Conservation (phyloP, 2,329 filamentous ascomycete genomes). For the Fusarium pseudograminearum region DNA sequence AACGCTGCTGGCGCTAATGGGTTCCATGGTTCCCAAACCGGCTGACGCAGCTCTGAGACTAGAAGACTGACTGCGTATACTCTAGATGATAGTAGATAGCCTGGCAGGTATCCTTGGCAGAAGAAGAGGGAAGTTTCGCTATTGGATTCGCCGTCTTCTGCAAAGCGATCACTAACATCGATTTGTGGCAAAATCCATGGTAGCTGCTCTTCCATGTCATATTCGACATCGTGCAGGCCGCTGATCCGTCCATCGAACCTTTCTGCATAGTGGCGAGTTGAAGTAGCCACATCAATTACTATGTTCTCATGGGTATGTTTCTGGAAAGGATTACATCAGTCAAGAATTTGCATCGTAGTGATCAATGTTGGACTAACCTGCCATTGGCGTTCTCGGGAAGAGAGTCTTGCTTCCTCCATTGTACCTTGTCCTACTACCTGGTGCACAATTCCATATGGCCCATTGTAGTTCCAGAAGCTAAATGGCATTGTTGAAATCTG, state of each 20-base stretch:
- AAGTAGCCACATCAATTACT: too few species aligned
- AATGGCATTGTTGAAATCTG: background rate
- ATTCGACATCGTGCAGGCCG: too few species aligned
- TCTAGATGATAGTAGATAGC: background rate
- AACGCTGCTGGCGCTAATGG: fast-evolving
- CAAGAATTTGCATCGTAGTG: too few species aligned
- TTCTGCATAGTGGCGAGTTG: too few species aligned
- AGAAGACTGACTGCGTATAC: background rate
- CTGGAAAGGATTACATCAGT: background rate
- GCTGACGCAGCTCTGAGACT: background rate
- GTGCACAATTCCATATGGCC: background rate
- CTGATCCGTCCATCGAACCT: too few species aligned
- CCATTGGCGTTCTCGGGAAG: background rate
- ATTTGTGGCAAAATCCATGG: too few species aligned
- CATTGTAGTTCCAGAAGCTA: background rate
- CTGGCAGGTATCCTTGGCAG: background rate
- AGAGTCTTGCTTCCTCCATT: background rate
- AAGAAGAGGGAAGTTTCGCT: background rate
- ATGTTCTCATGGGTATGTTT: background rate
- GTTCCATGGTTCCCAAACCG: background rate
- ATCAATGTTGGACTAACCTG: too few species aligned
- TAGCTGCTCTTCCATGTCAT: too few species aligned
- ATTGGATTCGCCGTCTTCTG: too few species aligned
- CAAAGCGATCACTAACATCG: too few species aligned
- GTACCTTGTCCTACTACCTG: background rate